Evolutionary conservation across 2,329 filamentous ascomycete species (phyloP).

Genomic region (Akanthomyces uredinophilus): DNA sequence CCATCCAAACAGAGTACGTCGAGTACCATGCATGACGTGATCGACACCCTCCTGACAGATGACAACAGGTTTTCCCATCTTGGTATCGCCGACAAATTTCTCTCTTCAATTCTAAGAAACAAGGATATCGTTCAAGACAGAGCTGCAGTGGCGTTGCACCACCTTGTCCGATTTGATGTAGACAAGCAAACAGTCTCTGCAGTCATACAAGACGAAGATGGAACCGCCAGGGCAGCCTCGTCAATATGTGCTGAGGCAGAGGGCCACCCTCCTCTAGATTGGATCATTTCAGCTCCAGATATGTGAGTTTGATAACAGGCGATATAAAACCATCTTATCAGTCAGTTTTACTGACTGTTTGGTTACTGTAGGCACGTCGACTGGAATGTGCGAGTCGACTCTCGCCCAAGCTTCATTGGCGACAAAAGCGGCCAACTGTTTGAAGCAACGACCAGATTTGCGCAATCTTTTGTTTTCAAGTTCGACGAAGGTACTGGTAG

Average conservation of each 20-base stretch:
- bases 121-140: background rate
- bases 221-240: background rate
- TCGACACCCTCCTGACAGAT: background rate
- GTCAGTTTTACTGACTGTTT: background rate
- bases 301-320: conserved; percentile 24
- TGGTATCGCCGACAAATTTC: background rate
- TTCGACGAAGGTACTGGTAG: background rate
- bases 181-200: background rate
- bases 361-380: conserved; percentile 19
- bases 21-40: background rate
- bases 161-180: background rate
- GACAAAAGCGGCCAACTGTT: background rate
- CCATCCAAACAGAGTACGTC: conserved; percentile 24
- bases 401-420: conserved; percentile 11
- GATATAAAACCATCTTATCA: background rate
- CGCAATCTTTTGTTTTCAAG: background rate
- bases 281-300: conserved; percentile 31
- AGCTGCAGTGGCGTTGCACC: background rate
- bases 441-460: background rate
- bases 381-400: conserved; percentile 30
- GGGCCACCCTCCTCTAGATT: background rate
- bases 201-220: background rate
- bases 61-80: background rate
- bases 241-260: background rate
- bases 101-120: background rate